phyloP scores from a whole-genome alignment of 257 asterid species.

The Solanum tacnaense region DNA sequence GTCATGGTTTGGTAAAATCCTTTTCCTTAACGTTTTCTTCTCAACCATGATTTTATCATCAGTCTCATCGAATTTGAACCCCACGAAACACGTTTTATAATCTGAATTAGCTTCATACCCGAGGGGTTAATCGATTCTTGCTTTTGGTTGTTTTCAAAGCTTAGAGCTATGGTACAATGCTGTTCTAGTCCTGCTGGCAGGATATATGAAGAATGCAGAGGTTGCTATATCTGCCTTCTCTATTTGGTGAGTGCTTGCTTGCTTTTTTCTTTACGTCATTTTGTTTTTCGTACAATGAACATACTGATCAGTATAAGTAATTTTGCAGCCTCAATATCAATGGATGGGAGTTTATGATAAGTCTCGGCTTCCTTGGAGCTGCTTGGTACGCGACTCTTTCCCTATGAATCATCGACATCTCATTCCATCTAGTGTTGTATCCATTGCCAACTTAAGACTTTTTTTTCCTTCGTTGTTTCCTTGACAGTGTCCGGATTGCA shows the following conservation, averaged over 20 bases:
- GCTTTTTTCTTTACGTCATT: not conserved
- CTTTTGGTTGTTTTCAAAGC: slow-evolving; percentile 21
- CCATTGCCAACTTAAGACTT: not conserved
- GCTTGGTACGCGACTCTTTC: slow-evolving; percentile 39
- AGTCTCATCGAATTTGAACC: not conserved
- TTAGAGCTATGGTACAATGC: slow-evolving; percentile 88
- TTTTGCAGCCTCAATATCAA: slow-evolving; percentile 59
- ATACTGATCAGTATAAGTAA: not conserved
- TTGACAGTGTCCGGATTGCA: slow-evolving; percentile 57
- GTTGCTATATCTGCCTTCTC: slow-evolving; percentile 87
- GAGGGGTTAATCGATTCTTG: not conserved
- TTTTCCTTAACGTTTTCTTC: not conserved
- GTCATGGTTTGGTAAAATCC: slow-evolving; percentile 72
- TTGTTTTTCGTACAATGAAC: not conserved
- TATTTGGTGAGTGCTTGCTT: slow-evolving; percentile 37
- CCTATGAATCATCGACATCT: not conserved
- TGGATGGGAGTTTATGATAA: slow-evolving; percentile 84
- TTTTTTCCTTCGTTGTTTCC: not conserved
- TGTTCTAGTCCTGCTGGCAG: slow-evolving; percentile 71
- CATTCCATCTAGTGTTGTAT: not conserved
- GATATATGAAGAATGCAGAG: slow-evolving; percentile 79
- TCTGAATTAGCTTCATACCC: not conserved
- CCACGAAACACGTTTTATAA: not conserved
- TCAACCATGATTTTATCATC: not conserved
- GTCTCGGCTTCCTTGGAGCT: slow-evolving; percentile 73